Evolutionary conservation across 1,139 yeast species (phyloP).

Genomic region (Zygotorulaspora mrakii): DNA sequence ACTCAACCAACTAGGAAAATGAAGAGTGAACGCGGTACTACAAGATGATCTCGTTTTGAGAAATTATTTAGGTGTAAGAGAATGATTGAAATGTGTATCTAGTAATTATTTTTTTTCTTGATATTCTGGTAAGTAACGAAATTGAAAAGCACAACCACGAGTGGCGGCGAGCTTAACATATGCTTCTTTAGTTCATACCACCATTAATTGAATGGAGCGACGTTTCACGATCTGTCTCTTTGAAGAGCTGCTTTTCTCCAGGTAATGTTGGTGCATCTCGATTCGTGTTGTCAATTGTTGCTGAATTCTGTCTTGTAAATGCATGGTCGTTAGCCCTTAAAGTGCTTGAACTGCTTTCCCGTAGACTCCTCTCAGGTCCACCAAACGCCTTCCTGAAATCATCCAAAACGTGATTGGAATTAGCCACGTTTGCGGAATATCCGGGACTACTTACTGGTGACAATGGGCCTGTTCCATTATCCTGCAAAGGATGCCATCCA

Average conservation of each 20-base stretch:
- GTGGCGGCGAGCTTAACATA: background rate
- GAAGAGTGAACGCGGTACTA: slow-evolving; percentile 20
- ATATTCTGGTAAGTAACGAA: background rate
- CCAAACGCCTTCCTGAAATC: slow-evolving; percentile 23
- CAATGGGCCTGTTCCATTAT: slow-evolving; percentile 11
- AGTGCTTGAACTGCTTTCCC: slow-evolving; percentile 11
- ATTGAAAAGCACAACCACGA: background rate
- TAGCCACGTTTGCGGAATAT: slow-evolving; percentile 19
- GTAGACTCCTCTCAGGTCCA: slow-evolving; percentile 3
- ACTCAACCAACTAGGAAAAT: slow-evolving; percentile 34
- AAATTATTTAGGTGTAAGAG: background rate
- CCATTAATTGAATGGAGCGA: slow-evolving; percentile 6
- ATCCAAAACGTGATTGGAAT: slow-evolving; percentile 22
- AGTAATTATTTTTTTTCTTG: background rate
- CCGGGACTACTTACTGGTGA: slow-evolving; percentile 21
- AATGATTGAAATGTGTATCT: slow-evolving; percentile 5
- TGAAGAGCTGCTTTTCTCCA: slow-evolving; percentile 12
- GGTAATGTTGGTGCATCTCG: slow-evolving; percentile 4
- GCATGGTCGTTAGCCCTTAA: slow-evolving; percentile 6
- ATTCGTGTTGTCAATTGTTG: slow-evolving; percentile 5
- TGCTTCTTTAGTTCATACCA: slow-evolving; percentile 3
- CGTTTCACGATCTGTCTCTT: slow-evolving; percentile 10
- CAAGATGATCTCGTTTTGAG: background rate
- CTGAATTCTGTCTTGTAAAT: slow-evolving; percentile 5
- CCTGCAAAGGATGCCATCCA: slow-evolving; percentile 33